Conservation (phyloP, 257 asterid genomes). For the Parsonsia alboflavescens region DNA sequence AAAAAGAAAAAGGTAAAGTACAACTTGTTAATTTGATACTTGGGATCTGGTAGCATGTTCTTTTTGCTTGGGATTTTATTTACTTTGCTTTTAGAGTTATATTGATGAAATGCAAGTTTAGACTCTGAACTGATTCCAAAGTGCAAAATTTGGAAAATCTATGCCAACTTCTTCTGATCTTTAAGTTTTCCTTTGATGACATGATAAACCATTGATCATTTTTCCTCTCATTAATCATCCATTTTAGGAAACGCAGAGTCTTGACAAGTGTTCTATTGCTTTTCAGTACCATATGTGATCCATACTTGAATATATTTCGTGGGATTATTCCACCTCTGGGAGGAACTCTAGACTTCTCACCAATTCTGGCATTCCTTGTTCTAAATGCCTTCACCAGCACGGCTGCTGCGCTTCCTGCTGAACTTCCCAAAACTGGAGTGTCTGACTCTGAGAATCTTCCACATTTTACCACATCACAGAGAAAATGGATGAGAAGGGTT, state of each 20-base stretch:
- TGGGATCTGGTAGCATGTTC: not conserved
- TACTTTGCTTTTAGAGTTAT: not conserved
- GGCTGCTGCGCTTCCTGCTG: slow-evolving; percentile 93
- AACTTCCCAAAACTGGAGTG: slow-evolving; percentile 56
- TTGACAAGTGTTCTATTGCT: slow-evolving; percentile 22
- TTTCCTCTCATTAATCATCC: not conserved
- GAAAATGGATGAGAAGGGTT: slow-evolving; percentile 65
- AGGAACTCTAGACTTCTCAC: slow-evolving; percentile 86
- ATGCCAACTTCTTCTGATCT: not conserved
- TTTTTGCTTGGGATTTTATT: not conserved
- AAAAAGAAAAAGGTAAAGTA: not conserved
- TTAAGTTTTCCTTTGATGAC: not conserved
- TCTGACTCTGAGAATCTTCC: slow-evolving; percentile 24
- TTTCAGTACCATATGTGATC: slow-evolving; percentile 91
- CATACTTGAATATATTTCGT: slow-evolving; percentile 91
- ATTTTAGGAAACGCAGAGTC: not conserved
- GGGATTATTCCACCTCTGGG: slow-evolving; percentile 96
- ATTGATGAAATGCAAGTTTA: not conserved
- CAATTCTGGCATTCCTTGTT: slow-evolving; percentile 75
- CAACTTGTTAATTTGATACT: not conserved
- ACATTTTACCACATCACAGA: slow-evolving; percentile 40
- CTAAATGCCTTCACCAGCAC: slow-evolving; percentile 69
- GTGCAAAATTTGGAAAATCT: not conserved
- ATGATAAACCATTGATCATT: not conserved
- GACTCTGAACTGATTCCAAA: not conserved